These are phyloP conservation scores for Flaveria bidentis DNA, from an alignment of 129 eudicot genomes.

Conservation along the genomic window DNA sequence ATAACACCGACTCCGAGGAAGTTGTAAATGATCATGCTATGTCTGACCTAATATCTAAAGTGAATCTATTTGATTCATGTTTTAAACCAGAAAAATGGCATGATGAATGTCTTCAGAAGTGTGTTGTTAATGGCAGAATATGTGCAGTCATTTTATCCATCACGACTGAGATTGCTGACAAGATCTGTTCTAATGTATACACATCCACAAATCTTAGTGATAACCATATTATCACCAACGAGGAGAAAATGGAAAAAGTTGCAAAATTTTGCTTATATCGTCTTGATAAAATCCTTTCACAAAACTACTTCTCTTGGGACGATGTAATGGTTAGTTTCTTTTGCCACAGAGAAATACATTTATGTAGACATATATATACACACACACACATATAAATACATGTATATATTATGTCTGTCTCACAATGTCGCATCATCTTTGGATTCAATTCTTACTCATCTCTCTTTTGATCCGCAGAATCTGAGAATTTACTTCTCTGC, in stretches of 20 bases:
- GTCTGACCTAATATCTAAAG: constrained; percentile 30
- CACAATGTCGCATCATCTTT: neutral
- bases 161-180: constrained; percentile 43
- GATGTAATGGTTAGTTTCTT: constrained; percentile 65
- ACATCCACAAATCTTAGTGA: constrained; percentile 18
- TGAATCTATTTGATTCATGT: constrained; percentile 46
- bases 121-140: constrained; percentile 53
- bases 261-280: constrained; percentile 74
- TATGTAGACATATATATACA: neutral
- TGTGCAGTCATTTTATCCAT: constrained; percentile 63
- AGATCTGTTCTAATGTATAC: constrained; percentile 39
- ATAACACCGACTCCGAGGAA: constrained; percentile 40
- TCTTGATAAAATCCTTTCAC: constrained; percentile 56
- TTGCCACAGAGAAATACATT: neutral
- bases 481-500: constrained; percentile 67
- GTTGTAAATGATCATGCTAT: constrained; percentile 27
- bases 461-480: constrained; percentile 48
- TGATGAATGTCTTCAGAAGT: constrained; percentile 59
- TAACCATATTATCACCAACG: constrained; percentile 17
- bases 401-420: neutral
- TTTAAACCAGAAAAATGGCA: constrained; percentile 71
- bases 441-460: constrained; percentile 5
- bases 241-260: constrained; percentile 45
- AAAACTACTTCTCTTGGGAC: constrained; percentile 72
- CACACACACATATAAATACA: neutral